Base-by-base conservation (phyloP, 2,329 filamentous ascomycete genomes). In the Cladosporium sp. region DNA sequence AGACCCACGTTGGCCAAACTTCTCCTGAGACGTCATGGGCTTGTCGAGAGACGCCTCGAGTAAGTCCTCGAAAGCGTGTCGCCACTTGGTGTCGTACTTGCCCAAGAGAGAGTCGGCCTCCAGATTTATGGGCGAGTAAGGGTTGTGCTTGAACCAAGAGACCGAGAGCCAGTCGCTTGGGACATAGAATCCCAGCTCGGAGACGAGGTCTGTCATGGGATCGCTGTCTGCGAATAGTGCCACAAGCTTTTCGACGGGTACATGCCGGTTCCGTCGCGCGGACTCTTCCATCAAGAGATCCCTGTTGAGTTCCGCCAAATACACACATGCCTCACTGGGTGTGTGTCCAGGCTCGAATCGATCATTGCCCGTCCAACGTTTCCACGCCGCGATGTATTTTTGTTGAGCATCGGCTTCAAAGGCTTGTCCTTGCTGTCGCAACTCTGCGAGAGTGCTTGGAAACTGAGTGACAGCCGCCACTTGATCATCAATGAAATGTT, bases 41-140 rank as follows among this genome's bases (percentile, higher is more conserved):
- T 66, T 68, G 43, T 64, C 67, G 2, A 69, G 54, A 3, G 63
- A 68, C 2, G 78, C 68, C 44, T 72, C 72, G 13, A 83, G 58
- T 9, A 84, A 70, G 58, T 84, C 81, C 59, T 83, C 79, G 58
- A 81, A 83, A 0, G 81, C 80, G 46, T 77, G 75, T 13, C 77
- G 72, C 79, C 80, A 82, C 32, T 71, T 70, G 44, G 68, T 58
- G 57, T 70, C 66, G 53, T 68, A 52, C 42, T 51, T 46, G 13
- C 55, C 57, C 60, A 72, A 45, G 55, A 65, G 35, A 38, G 68
- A 63, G 54, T 78, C 68, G n/a, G 70, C 66, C 58, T 82, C 79
- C 1, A 82, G 65, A 14, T 72, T 66, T n/a, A 77, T 61, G 0
- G 79, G 80, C 1, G 80, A 83, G 63, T 83, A 83, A 0, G 72